A percentile compares a stretch with the other conserved stretches of the same genome.
Evolutionary conservation across 1,284 basidiomycete genomes (phyloP).

Genomic region (Irpex sp.): DNA sequence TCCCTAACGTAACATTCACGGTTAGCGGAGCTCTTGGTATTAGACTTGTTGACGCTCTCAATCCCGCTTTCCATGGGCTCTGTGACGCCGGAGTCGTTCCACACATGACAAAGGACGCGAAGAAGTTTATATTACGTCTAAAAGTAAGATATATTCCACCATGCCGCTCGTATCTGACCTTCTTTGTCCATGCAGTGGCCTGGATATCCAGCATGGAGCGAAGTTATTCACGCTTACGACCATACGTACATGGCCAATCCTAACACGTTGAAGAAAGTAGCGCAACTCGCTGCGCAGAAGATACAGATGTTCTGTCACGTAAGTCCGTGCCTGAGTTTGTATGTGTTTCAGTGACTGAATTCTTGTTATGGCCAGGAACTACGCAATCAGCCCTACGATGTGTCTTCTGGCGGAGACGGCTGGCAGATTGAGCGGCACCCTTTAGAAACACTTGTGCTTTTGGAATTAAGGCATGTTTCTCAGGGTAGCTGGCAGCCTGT

Average conservation of each 20-base stretch:
- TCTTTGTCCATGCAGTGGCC: background rate
- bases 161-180: background rate
- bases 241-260: background rate
- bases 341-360: background rate
- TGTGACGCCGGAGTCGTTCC: background rate
- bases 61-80: background rate
- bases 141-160: background rate
- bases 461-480: constrained; percentile 7
- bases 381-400: background rate
- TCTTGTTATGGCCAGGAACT: background rate
- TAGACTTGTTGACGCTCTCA: background rate
- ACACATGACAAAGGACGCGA: background rate
- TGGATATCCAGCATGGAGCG: background rate
- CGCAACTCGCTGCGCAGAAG: background rate
- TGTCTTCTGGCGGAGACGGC: background rate
- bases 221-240: background rate
- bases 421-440: constrained; percentile 2
- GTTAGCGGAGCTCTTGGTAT: background rate
- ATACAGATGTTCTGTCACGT: background rate
- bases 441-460: constrained; percentile 4
- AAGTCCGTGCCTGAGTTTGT: background rate
- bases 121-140: background rate
- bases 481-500: constrained; percentile 10
- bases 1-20: background rate
- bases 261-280: background rate